Base-by-base conservation (phyloP, 768 basidiomycete genomes). In the Kwoniella sp. region DNA sequence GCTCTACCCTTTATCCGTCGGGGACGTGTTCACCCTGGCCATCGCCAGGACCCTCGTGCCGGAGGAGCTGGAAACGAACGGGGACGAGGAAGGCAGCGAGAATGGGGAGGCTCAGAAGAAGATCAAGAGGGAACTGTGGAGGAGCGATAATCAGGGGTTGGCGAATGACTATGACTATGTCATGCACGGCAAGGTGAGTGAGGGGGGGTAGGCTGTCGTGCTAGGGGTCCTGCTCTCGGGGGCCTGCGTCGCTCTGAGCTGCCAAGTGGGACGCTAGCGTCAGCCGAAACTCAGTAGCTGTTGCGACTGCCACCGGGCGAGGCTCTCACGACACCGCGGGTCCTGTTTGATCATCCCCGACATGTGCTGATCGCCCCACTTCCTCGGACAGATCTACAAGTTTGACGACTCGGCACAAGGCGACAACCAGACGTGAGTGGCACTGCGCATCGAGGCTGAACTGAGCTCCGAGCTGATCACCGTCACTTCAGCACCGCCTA, bases 111-210 rank as follows among this genome's bases (percentile, higher is more conserved):
- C 33, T 8, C 26, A 34, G 19, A 62, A 56, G 47, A 60, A 60
- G 49, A 59, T 59, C 19, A 71, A 67, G 59, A 57, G 51, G 65
- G 77, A 71, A 78, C 77, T 55, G 73, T 78, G 47, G 86, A 83
- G 84, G 49, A 31, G 90, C 84, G 75, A 88, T 82, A 12, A 80
- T 79, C 60, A 80, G 81, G 70, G 92, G 84, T 10, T 99, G 23
- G 93, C 96, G 59, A 87, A 90, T 53, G 91, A 98, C 60, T 99
- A 90, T 67, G 92, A 96, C 69, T 99, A 98, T 78, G 93, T 99
- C 60, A 96, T 96, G 91, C 91, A 89, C 73, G 93, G 93, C 27
- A 98, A 92, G 84, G 90, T 92, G 60, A 60, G 77, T 62, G 20
- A 27, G 23, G 23, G 10, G 27, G 12, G 5, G 26, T 32, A 32